Evolutionary conservation across 768 basidiomycete genomes (phyloP).

Genomic region (Mycena vulgaris): DNA sequence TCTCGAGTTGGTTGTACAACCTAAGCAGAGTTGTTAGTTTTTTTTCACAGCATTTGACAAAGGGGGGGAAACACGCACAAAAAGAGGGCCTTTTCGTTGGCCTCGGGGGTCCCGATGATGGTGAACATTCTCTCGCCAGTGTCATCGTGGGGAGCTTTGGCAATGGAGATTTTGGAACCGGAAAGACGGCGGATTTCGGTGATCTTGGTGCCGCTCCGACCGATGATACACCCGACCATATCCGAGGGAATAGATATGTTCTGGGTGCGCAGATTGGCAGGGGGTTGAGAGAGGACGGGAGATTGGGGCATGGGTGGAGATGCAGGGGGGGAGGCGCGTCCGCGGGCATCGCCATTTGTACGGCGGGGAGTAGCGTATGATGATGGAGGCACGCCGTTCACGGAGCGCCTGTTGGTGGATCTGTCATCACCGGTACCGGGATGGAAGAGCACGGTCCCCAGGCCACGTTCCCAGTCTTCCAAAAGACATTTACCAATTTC

Average conservation of each 20-base stretch:
- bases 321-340: constrained; percentile 67
- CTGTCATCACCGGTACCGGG: constrained; percentile 90
- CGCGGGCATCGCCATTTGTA: constrained; percentile 59
- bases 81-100: constrained; percentile 98
- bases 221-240: constrained; percentile 99
- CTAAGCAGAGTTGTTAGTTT: constrained; percentile 10
- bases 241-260: constrained; percentile 99
- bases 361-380: constrained; percentile 69
- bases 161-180: constrained; percentile 98
- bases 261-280: constrained; percentile 94
- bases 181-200: constrained; percentile 99
- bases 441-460: constrained; percentile 96
- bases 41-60: background rate
- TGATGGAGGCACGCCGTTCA: constrained; percentile 62
- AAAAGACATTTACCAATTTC: constrained; percentile 96
- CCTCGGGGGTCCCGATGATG: constrained; percentile 95
- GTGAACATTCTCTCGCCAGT: constrained; percentile 99
- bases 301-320: constrained; percentile 63
- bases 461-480: constrained; percentile 96
- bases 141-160: constrained; percentile 99
- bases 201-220: constrained; percentile 97
- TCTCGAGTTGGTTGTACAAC: constrained; percentile 96
- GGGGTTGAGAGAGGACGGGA: constrained; percentile 68
- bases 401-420: constrained; percentile 63
- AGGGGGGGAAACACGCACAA: constrained; percentile 50